These are phyloP conservation scores for Plasmodium knowlesi DNA, from an alignment of 169 alveolate genomes.

Conservation along the genomic window DNA sequence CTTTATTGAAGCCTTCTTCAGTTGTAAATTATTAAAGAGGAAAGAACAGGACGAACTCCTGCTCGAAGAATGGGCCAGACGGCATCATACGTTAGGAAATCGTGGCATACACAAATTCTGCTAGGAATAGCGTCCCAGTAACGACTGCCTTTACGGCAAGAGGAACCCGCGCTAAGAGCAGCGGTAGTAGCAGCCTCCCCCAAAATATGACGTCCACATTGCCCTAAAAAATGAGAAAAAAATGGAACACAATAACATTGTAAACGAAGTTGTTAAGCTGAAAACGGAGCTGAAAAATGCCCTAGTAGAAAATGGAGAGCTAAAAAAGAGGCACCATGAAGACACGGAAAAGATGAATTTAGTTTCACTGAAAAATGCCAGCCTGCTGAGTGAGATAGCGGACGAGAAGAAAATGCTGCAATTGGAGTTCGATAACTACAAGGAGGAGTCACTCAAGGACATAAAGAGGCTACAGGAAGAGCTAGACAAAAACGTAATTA, in stretches of 20 bases:
- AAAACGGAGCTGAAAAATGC: constrained; percentile 63
- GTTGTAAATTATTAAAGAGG: constrained; percentile 18
- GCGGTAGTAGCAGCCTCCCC: not conserved
- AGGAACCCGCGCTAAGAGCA: not conserved
- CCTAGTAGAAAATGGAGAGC: constrained; percentile 42
- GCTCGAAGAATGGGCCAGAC: not conserved
- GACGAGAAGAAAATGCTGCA: constrained; percentile 50
- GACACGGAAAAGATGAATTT: constrained; percentile 61
- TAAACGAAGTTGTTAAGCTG: constrained; percentile 66
- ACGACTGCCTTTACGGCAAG: not conserved
- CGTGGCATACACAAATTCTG: not conserved
- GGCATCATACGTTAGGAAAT: not conserved
- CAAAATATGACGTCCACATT: not conserved
- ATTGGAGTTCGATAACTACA: constrained; percentile 46
- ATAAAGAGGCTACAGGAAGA: constrained; percentile 74
- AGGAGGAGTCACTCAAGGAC: constrained; percentile 65
- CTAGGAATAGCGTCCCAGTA: not conserved
- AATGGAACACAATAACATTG: constrained; percentile 34
- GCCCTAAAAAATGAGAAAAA: constrained; percentile 2
- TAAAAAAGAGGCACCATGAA: constrained; percentile 60
- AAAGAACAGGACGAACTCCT: not conserved
- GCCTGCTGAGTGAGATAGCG: constrained; percentile 22
- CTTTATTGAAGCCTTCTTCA: not conserved
- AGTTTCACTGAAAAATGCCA: constrained; percentile 45
- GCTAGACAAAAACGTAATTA: constrained; percentile 68